phyloP scores from a whole-genome alignment of 208 protist genomes.

The Wallacemonas rigidus region DNA sequence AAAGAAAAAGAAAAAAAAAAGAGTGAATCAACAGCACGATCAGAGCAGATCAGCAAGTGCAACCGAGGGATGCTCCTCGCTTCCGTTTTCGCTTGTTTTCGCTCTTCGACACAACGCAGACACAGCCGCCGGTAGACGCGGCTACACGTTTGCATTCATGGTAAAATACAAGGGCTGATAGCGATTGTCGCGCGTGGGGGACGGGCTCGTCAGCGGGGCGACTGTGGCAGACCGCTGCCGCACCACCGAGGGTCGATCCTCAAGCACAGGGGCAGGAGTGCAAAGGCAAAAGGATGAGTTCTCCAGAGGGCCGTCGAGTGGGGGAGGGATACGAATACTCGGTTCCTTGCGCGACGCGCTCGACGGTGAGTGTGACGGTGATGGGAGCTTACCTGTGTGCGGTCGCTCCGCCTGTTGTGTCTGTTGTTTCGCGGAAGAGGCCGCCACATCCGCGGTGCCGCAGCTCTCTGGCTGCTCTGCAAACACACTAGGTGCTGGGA shows the following conservation, averaged over 20 bases:
- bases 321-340: neutral
- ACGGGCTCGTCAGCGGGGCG: neutral
- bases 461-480: too few relatives aligned
- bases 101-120: too few relatives aligned
- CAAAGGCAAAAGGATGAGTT: neutral
- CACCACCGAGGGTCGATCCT: conserved; percentile 2
- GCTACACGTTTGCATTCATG: neutral
- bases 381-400: neutral
- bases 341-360: conserved; percentile 7
- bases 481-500: neutral
- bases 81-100: too few relatives aligned
- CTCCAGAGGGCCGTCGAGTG: neutral
- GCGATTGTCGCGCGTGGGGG: neutral
- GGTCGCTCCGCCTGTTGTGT: too few relatives aligned
- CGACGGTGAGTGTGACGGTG: neutral
- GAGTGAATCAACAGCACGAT: conserved; percentile 1
- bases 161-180: neutral
- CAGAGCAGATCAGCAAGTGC: too few relatives aligned
- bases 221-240: conserved; percentile 5
- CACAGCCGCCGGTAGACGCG: too few relatives aligned
- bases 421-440: too few relatives aligned
- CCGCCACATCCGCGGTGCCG: too few relatives aligned
- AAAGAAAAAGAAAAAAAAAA: conserved; percentile 12
- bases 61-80: too few relatives aligned
- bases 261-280: conserved; percentile 2